phyloP scores from a whole-genome alignment of 129 eudicot genomes.

The Centella asiatica region DNA sequence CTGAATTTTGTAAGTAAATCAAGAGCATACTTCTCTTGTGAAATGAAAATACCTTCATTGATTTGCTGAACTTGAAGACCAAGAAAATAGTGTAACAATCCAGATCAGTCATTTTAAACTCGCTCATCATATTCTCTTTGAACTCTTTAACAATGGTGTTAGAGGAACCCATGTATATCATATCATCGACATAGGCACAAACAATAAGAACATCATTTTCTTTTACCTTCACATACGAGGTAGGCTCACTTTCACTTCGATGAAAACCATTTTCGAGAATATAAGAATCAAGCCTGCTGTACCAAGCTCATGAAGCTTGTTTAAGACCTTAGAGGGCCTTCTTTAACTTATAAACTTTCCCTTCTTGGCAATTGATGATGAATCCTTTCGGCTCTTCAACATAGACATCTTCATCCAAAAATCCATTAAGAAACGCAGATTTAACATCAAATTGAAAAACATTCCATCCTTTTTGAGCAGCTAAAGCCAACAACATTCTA shows the following conservation, averaged over 20 bases:
- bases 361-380: background rate
- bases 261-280: background rate
- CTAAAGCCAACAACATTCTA: background rate
- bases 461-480: too few species aligned
- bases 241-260: background rate
- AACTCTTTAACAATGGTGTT: too few species aligned
- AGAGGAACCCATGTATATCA: too few species aligned
- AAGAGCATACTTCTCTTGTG: conserved; percentile 2
- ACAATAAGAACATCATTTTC: too few species aligned
- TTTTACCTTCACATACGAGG: too few species aligned
- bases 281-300: conserved; percentile 1
- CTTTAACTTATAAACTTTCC: too few species aligned
- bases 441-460: conserved; percentile 4
- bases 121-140: too few species aligned
- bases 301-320: background rate
- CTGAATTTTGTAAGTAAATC: conserved; percentile 1
- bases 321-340: conserved; percentile 1
- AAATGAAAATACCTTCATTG: background rate
- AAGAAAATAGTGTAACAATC: too few species aligned
- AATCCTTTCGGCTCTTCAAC: background rate
- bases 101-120: too few species aligned
- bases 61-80: too few species aligned
- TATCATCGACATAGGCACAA: too few species aligned
- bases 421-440: background rate
- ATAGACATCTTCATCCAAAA: background rate